Conservation (phyloP, 345 rosid species). For the Eucalyptus regnans region DNA sequence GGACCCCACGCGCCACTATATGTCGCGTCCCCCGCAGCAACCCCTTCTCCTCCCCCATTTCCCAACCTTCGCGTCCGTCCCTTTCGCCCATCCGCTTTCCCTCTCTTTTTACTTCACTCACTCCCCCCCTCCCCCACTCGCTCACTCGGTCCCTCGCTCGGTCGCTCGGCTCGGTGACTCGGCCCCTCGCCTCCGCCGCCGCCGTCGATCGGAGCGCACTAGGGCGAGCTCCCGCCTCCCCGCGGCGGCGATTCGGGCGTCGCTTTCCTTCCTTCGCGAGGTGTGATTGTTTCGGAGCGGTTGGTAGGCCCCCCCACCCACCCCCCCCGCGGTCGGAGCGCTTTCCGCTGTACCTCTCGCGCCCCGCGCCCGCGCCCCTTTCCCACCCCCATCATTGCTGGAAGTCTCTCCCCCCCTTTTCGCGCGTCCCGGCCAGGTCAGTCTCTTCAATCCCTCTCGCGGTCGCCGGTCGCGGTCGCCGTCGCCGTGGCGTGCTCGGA, state of each 20-base stretch:
- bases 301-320: not conserved
- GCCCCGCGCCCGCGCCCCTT: no score
- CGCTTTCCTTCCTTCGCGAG: not conserved
- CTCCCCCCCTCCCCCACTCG: not conserved
- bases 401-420: not conserved
- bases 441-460: not conserved
- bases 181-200: not conserved
- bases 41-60: not conserved
- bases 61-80: not conserved
- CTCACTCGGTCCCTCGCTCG: not conserved
- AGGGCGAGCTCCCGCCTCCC: not conserved
- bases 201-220: not conserved
- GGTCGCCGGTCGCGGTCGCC: not conserved
- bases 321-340: not conserved
- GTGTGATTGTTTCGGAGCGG: not conserved
- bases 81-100: not conserved
- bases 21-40: not conserved
- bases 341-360: not conserved
- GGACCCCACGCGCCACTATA: slow-evolving; percentile 1
- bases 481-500: not conserved
- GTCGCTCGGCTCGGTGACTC: not conserved
- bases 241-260: not conserved
- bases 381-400: not conserved
- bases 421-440: not conserved
- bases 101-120: not conserved